These are phyloP conservation scores for Elsinoe necatrix DNA, from an alignment of 2,329 filamentous ascomycete genomes.

Conservation along the genomic window DNA sequence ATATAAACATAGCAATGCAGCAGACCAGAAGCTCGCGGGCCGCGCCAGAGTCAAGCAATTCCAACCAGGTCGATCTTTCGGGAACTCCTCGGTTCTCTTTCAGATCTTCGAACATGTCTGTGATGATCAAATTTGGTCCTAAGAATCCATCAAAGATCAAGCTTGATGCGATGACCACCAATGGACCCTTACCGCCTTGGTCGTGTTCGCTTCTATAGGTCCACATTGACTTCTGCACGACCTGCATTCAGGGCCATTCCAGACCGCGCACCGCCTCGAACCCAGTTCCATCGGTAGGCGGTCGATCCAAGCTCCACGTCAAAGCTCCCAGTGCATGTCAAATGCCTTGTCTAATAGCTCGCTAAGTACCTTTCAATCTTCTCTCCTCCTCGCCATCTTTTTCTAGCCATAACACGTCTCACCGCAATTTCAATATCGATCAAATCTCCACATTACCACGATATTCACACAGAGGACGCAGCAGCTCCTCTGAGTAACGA, in stretches of 20 bases:
- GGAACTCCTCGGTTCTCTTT: neutral
- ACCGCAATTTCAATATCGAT: neutral
- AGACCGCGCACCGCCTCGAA: conserved; percentile 3
- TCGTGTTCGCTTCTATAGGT: neutral
- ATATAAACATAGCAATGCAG: neutral
- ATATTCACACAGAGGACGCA: neutral
- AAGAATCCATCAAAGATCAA: too few species aligned
- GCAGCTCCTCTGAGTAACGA: neutral
- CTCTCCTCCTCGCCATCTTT: neutral
- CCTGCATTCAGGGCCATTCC: neutral
- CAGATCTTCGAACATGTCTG: too few species aligned
- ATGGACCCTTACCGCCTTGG: neutral
- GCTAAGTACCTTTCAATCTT: neutral
- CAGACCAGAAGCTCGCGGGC: neutral
- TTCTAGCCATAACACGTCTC: neutral
- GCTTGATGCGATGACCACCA: neutral
- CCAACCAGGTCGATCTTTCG: neutral
- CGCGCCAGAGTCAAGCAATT: neutral
- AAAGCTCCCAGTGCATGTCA: neutral
- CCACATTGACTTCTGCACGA: neutral
- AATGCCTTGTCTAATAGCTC: neutral
- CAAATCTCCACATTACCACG: neutral
- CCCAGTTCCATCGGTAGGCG: neutral
- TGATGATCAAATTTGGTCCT: too few species aligned
- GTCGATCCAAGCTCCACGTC: conserved; percentile 1